Conservation (phyloP, 2,329 filamentous ascomycete species). For the Harringtonia lauricola region DNA sequence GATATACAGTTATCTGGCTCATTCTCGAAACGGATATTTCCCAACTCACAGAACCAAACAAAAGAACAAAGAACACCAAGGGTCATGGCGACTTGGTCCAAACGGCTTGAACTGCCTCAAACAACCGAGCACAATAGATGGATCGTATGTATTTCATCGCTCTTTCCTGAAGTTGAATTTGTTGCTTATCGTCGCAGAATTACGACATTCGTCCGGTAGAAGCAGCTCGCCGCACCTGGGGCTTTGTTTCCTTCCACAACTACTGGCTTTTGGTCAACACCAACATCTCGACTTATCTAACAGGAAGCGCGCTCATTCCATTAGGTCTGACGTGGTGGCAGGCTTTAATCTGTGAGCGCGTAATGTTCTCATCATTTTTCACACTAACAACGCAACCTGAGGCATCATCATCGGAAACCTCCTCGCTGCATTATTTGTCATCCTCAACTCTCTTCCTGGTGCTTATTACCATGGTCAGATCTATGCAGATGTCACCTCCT, state of each 20-base stretch:
- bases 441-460: conserved; percentile 31
- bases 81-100: background rate
- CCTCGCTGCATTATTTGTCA: conserved; percentile 25
- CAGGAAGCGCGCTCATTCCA: conserved; percentile 29
- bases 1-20: too few species aligned
- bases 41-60: too few species aligned
- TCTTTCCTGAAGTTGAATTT: background rate
- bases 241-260: conserved; percentile 29
- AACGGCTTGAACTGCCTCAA: background rate
- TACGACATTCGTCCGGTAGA: conserved; percentile 39
- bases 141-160: background rate
- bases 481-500: too few species aligned
- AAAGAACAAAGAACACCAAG: too few species aligned
- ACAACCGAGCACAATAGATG: background rate
- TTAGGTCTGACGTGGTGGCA: conserved; percentile 30
- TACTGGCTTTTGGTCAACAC: conserved; percentile 37
- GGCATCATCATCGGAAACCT: conserved; percentile 23
- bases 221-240: conserved; percentile 29
- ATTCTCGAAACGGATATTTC: too few species aligned
- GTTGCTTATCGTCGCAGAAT: conserved; percentile 14
- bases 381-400: too few species aligned
- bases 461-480: conserved; percentile 29
- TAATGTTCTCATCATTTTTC: background rate
- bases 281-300: conserved; percentile 29
- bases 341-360: conserved; percentile 21